Evolutionary conservation across 352 stramenopile genomes (phyloP).

Genomic region (Phytopythium cucurbitacearum): DNA sequence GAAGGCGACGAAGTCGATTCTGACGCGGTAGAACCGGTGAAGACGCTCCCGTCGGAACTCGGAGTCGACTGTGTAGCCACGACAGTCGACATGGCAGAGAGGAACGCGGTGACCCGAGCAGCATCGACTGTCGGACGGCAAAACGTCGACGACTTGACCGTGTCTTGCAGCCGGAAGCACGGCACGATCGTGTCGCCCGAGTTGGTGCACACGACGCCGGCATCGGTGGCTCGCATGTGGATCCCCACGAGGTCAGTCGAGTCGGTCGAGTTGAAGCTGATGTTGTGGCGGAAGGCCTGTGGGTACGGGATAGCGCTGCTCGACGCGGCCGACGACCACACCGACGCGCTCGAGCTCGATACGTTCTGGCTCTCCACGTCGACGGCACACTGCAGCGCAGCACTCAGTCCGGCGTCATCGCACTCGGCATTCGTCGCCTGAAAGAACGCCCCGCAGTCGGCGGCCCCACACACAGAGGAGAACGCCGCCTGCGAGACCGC

Average conservation of each 20-base stretch:
- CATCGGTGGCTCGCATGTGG: slow-evolving; percentile 30
- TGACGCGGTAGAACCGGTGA: neutral
- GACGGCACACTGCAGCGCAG: slow-evolving; percentile 26
- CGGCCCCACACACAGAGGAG: slow-evolving; percentile 12
- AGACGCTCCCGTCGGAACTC: neutral
- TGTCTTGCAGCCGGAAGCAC: slow-evolving; percentile 21
- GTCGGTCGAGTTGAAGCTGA: slow-evolving; percentile 11
- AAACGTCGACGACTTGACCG: slow-evolving; percentile 10
- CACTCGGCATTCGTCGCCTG: slow-evolving; percentile 32
- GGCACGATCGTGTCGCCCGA: slow-evolving; percentile 38
- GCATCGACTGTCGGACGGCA: slow-evolving; percentile 32
- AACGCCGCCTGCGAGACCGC: slow-evolving; percentile 21
- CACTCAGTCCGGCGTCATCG: slow-evolving; percentile 8
- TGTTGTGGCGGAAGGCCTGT: slow-evolving; percentile 27
- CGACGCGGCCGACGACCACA: slow-evolving; percentile 36
- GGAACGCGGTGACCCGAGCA: slow-evolving; percentile 17
- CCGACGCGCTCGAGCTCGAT: slow-evolving; percentile 13
- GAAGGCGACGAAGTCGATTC: neutral
- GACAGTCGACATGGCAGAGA: slow-evolving; percentile 11
- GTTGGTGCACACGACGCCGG: slow-evolving; percentile 15
- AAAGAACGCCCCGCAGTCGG: slow-evolving; percentile 26
- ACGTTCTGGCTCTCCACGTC: slow-evolving; percentile 9
- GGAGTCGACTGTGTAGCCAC: slow-evolving; percentile 11
- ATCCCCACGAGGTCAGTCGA: slow-evolving; percentile 25
- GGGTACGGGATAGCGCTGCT: slow-evolving; percentile 28